Percentiles rank a stretch among this genome's conserved stretches.
Conservation (phyloP, 2,329 filamentous ascomycete species). For the Parascedosporium putredinis region DNA sequence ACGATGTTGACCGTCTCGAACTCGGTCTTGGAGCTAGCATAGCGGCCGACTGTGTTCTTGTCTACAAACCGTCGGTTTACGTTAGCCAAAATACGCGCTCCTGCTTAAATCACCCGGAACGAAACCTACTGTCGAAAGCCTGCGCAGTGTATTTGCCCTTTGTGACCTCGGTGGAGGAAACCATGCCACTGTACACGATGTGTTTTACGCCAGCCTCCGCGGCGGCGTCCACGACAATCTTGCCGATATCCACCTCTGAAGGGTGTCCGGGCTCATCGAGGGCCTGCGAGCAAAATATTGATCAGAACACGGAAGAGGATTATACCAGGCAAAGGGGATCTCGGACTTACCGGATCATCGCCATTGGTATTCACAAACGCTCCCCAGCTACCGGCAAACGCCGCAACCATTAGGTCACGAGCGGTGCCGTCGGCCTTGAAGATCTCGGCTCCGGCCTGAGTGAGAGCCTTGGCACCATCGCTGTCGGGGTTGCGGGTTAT, state of each 20-base stretch:
- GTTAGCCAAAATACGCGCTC: neutral
- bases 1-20: conserved; percentile 27
- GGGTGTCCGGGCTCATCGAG: conserved; percentile 17
- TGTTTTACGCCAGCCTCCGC: conserved; percentile 22
- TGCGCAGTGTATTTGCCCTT: conserved; percentile 20
- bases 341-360: conserved; percentile 21
- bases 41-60: conserved; percentile 26
- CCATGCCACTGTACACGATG: conserved; percentile 25
- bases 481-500: conserved; percentile 33
- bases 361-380: conserved; percentile 48
- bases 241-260: conserved; percentile 25
- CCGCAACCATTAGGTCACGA: conserved; percentile 24
- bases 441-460: conserved; percentile 29
- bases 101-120: no score
- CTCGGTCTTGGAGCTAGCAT: conserved; percentile 19
- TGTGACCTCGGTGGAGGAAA: conserved; percentile 21
- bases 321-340: neutral
- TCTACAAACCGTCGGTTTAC: conserved; percentile 13
- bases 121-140: conserved; percentile 24
- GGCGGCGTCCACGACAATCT: conserved; percentile 22
- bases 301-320: no score
- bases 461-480: conserved; percentile 26
- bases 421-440: conserved; percentile 34
- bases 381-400: conserved; percentile 33
- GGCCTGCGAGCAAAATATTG: conserved; percentile 13